A percentile compares a stretch with the other conserved stretches of the same genome.
phyloP scores from a whole-genome alignment of 2,329 filamentous ascomycete species.

The Metarhizium sp. region DNA sequence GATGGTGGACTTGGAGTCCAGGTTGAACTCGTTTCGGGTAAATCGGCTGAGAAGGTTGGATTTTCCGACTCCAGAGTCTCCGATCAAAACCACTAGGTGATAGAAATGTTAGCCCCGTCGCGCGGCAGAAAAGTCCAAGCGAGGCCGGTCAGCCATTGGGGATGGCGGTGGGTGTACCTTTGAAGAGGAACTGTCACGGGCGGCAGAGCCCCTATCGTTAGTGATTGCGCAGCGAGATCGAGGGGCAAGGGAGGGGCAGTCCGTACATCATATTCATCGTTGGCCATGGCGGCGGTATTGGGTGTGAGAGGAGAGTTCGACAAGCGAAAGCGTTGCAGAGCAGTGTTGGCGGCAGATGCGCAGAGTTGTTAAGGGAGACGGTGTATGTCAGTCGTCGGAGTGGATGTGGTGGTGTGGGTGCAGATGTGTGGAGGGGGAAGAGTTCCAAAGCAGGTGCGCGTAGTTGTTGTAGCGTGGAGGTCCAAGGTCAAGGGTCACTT shows the following conservation, averaged over 20 bases:
- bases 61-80: slow-evolving; percentile 98
- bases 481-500: not conserved
- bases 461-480: not conserved
- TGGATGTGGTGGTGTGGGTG: slow-evolving; percentile 2
- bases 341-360: not conserved
- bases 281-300: slow-evolving; percentile 65
- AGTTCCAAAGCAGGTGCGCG: not conserved
- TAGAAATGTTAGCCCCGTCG: slow-evolving; percentile 20
- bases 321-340: not conserved
- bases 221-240: slow-evolving; percentile 15
- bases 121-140: slow-evolving; percentile 8
- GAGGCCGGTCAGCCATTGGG: slow-evolving; percentile 5
- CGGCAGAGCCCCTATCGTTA: slow-evolving; percentile 19
- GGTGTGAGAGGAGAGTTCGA: not conserved
- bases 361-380: not conserved
- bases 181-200: slow-evolving; percentile 81
- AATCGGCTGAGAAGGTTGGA: slow-evolving; percentile 99
- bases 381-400: not conserved
- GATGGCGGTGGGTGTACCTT: slow-evolving; percentile 51
- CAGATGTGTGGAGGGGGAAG: slow-evolving; percentile 5
- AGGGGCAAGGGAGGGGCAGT: slow-evolving; percentile 9
- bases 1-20: slow-evolving; percentile 99
- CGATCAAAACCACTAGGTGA: slow-evolving; percentile 82
- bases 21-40: slow-evolving; percentile 99
- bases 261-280: slow-evolving; percentile 99